These are phyloP conservation scores for Ceratocystis eucalypticola DNA, from an alignment of 2,329 filamentous ascomycete genomes.

Conservation along the genomic window DNA sequence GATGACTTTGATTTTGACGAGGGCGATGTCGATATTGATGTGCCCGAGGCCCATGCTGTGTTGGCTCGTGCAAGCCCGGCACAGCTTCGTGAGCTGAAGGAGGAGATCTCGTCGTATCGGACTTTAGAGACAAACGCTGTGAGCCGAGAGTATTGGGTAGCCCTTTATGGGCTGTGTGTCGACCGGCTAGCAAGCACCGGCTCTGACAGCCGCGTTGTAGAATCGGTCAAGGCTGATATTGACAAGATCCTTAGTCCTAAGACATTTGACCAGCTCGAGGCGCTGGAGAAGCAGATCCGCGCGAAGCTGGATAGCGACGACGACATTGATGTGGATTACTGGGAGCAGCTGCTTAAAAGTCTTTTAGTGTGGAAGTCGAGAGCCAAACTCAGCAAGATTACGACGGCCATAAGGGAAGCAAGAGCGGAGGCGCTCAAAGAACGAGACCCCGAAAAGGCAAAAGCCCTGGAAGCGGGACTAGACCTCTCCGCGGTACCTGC, in stretches of 20 bases:
- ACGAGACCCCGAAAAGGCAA: slow-evolving; percentile 54
- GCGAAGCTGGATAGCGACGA: slow-evolving; percentile 78
- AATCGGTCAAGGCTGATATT: slow-evolving; percentile 73
- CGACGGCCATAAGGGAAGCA: slow-evolving; percentile 58
- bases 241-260: slow-evolving; percentile 79
- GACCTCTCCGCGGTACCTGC: slow-evolving; percentile 21
- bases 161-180: slow-evolving; percentile 36
- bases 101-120: slow-evolving; percentile 68
- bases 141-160: slow-evolving; percentile 86
- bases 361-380: slow-evolving; percentile 85
- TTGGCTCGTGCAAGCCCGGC: slow-evolving; percentile 47
- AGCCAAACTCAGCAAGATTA: slow-evolving; percentile 67
- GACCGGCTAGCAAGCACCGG: slow-evolving; percentile 48
- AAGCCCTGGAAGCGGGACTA: slow-evolving; percentile 15
- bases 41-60: slow-evolving; percentile 68
- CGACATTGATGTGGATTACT: slow-evolving; percentile 91
- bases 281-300: slow-evolving; percentile 74
- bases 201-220: slow-evolving; percentile 60
- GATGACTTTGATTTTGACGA: slow-evolving; percentile 80
- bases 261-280: slow-evolving; percentile 70
- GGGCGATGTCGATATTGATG: slow-evolving; percentile 54
- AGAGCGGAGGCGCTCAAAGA: slow-evolving; percentile 53
- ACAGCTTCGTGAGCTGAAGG: slow-evolving; percentile 62
- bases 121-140: slow-evolving; percentile 62
- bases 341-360: slow-evolving; percentile 80